Base-by-base conservation (phyloP, 2,329 filamentous ascomycete genomes). In the Pezicula carpinea region DNA sequence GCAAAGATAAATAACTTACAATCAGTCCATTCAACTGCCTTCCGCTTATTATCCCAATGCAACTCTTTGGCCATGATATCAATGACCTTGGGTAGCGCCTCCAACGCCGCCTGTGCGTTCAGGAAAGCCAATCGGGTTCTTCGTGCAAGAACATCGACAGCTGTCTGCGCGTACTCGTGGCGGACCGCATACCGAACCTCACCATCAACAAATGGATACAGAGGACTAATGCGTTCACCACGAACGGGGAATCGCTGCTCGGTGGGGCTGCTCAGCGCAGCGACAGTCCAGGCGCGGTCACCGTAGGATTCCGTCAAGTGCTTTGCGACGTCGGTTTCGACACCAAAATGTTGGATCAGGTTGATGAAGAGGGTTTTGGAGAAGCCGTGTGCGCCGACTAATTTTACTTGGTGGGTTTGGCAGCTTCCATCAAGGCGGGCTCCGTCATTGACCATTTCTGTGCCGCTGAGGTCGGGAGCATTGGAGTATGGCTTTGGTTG, bases 321-420 rank as follows among this genome's bases (percentile, higher is more conserved):
- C 70, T 89, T 87, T 38, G 91, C 91, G 17, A 96, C 88, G 59
- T 95, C 89, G 15, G 89, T 95, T 68, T 96, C 91, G 47, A 96
- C 71, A 53, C 89, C 89, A 63, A 89, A 96, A 70, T 95, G 88
- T 67, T 96, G 90, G 63, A 96, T 93, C 31, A 96, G 74, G 67
- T 92, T 91, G 74, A 96, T 96, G 72, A 96, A 96, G 19, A 96
- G 81, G 2, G 90, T 89, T 69, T 90, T 90, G 67, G 85, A 90
- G 72, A 84, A 95, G 46, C 89, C 89, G 64, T 95, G 89, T 10
- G 89, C 87, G 57, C 89, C 89, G 49, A 93, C 75, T 29, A 95
- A 74, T 46, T 87, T 83, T 44, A 95, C 84, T 58, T 85, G 81
- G 66, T 93, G 88, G 2, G 89, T 95, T 64, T 92, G 87, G 70